Evolutionary conservation across 345 rosid genomes (phyloP), one percentile per base, ranked within the genome.

Genomic region (Combretum micranthum): DNA sequence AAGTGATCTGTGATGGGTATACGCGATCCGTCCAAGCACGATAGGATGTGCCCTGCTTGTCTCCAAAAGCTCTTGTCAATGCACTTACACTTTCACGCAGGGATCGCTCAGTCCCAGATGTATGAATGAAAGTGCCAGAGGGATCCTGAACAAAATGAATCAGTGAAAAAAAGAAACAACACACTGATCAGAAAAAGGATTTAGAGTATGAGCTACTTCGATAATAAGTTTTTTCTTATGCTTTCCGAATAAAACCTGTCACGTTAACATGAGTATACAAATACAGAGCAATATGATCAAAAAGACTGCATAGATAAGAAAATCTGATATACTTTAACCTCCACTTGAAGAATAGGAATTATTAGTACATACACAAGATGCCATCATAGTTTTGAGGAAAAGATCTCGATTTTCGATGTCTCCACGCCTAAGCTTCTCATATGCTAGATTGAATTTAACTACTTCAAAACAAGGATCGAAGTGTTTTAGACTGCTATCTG

Each of bases 401-500:
- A 67, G 59, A 76, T 83, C 96, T 18, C 56, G 75, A 59, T 87
- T 83, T 53, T 80, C 97, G 39, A 87, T 61, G 75, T 93, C 99
- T 56, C 84, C 92, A 44, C 96, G 87, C 76, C 97, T 82, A 96
- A 96, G 90, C 64, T 77, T 86, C 83, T 93, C 99, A 52, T 82
- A 80, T 63, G 84, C 77, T 75, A 93, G 56, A 77, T 80, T 81
- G 57, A 93, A 76, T 42, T 74, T 83, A 59, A 89, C 99, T 18
- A 80, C 73, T 65, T 74, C 92, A 52, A 74, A 70, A 62, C 75
- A 71, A 0, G 90, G 82, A 72, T 73, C 71, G 37, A 57, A 63
- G 60, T 66, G 69, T 61, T 78, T 78, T 6, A 44, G 26, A 52
- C 69, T 65, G 49, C 50, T 45, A 15, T 75, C 71, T 39, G 58